Evolutionary conservation across 305 asterid species (phyloP).

Genomic region (Solanum aculeatissimum): DNA sequence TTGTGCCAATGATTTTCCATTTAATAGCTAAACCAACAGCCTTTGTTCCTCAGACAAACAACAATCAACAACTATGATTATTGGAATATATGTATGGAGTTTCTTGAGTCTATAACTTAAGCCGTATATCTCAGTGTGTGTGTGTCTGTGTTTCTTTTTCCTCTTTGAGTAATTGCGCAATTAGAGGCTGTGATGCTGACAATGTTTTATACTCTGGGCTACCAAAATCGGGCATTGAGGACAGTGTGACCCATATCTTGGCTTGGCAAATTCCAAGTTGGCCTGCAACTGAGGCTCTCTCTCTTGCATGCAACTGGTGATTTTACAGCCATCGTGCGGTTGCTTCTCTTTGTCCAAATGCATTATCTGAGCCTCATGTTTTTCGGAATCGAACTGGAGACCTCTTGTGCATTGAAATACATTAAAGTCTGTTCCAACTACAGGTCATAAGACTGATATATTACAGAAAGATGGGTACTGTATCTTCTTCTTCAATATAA

Average conservation of each 20-base stretch:
- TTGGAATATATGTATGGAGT: background rate
- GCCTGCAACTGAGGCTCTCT: background rate
- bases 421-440: background rate
- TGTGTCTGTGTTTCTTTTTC: background rate
- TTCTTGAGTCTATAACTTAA: background rate
- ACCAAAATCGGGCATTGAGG: background rate
- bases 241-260: background rate
- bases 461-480: background rate
- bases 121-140: background rate
- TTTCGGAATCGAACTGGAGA: background rate
- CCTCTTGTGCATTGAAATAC: background rate
- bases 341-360: background rate
- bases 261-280: background rate
- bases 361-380: conserved; percentile 6
- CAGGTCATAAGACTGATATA: background rate
- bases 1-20: conserved; percentile 4
- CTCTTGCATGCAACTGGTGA: background rate
- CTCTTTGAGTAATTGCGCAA: background rate
- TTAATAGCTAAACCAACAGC: background rate
- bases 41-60: background rate
- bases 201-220: background rate
- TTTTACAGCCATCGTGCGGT: conserved; percentile 17
- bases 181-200: background rate
- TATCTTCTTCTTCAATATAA: background rate
- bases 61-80: background rate